Base-by-base conservation (phyloP, 1,139 yeast species). In the Debaryomycetaceae sp. region DNA sequence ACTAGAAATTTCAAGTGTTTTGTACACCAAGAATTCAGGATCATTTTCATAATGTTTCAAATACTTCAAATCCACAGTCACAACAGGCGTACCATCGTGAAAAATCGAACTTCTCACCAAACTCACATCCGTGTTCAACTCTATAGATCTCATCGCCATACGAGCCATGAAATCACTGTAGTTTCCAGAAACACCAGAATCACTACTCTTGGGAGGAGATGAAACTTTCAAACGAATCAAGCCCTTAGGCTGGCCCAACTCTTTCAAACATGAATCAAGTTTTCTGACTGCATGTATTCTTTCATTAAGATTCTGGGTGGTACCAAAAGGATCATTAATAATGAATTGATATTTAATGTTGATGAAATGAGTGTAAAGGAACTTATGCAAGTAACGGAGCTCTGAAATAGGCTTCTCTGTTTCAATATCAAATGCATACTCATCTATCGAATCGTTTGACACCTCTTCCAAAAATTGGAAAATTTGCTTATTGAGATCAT, bases 121-220 rank as follows among this genome's bases (percentile, higher is more conserved):
- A 0, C 77, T 70, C 15, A 63, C 61, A 17, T 75, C 75, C 18
- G 65, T 56, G 3, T 68, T 54, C 4, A 65, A 59, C 8, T 75
- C 78, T 28, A 75, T 63, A 46, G 81, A 81, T 39, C 75, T 73
- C 38, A 76, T 65, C 0, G 87, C 70, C 66, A 82, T 77, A 45
- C 81, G 80, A 18, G 81, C 74, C 89, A 87, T 83, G 50, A 86
- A 86, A 42, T 87, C 95, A 41, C 76, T 77, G 9, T 73, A 66
- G 45, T 78, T 75, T 13, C 66, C 66, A 19, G 75, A 75, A 31
- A 58, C 59, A 41, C 73, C 71, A n/a, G 62, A 45, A 39, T 70
- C 75, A 37, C 57, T 53, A 5, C 65, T 65, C 46, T 70, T 76
- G 36, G 79, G 69, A 17, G 70, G 67, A 4, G 72, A 65, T 0